A percentile compares a stretch with the other conserved stretches of the same genome.
Conservation (phyloP, 73 alveolate species). For the Paramecium sexaurelia region DNA sequence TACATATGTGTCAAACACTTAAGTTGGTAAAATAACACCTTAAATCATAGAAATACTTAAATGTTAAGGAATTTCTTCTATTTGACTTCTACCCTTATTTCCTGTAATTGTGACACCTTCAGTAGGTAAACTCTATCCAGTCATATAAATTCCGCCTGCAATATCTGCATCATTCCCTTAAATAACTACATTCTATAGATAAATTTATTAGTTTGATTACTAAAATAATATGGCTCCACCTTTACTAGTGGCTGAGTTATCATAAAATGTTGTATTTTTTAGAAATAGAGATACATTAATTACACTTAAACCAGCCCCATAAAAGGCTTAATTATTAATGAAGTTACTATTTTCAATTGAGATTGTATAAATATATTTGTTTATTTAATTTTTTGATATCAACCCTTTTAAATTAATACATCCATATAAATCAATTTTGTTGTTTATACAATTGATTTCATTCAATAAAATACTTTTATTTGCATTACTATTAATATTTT, state of each 20-base stretch:
- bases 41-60: background rate
- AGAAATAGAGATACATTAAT: background rate
- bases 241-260: background rate
- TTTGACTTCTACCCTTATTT: background rate
- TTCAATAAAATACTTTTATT: background rate
- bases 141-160: background rate
- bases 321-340: background rate
- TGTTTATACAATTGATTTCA: background rate
- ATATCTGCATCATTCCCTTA: conserved; percentile 17
- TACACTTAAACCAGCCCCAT: background rate
- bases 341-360: background rate
- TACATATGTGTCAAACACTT: background rate
- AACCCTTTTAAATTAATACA: background rate
- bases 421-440: background rate
- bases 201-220: background rate
- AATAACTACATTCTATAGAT: background rate
- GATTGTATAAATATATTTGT: background rate
- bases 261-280: background rate
- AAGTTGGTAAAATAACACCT: background rate
- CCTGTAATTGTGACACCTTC: background rate
- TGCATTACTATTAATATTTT: background rate
- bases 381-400: background rate
- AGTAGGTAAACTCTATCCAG: background rate
- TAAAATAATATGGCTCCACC: conserved; percentile 31
- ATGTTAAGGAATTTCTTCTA: background rate